Evolutionary conservation across 495 filamentous ascomycete species (phyloP).

Genomic region (Hypoxylon intermedium): DNA sequence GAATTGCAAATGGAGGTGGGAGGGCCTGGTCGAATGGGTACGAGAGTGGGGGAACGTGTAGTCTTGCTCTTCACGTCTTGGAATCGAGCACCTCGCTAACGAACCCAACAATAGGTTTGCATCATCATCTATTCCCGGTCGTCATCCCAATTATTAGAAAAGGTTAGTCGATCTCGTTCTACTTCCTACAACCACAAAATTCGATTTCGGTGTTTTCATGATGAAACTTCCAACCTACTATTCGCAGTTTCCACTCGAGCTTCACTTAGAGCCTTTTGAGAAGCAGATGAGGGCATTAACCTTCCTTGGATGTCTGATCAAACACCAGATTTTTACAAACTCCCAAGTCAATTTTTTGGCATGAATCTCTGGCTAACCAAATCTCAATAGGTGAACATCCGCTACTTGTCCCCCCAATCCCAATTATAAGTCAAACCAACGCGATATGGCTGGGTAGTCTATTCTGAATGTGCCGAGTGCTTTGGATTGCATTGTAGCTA

Average conservation of each 20-base stretch:
- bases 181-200: slow-evolving; percentile 2
- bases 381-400: slow-evolving; percentile 1
- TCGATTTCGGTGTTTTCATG: slow-evolving; percentile 45
- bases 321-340: slow-evolving; percentile 20
- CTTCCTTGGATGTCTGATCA: slow-evolving; percentile 74
- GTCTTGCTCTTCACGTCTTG: not conserved
- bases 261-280: slow-evolving; percentile 62
- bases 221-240: slow-evolving; percentile 66
- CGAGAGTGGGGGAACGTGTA: slow-evolving; percentile 5
- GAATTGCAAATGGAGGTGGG: too few species aligned
- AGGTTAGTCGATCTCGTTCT: slow-evolving; percentile 27
- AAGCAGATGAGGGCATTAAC: slow-evolving; percentile 60
- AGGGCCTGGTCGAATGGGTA: not conserved
- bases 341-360: not conserved
- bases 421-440: too few species aligned
- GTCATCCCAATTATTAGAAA: not conserved
- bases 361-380: slow-evolving; percentile 6
- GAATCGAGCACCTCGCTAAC: slow-evolving; percentile 5
- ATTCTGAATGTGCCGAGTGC: too few species aligned
- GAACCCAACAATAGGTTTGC: not conserved
- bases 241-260: slow-evolving; percentile 76
- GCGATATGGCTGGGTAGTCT: too few species aligned
- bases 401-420: too few species aligned
- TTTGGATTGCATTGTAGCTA: too few species aligned
- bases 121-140: not conserved